These are phyloP conservation scores for Petunia hybrid DNA, from an alignment of 305 asterid genomes.

Conservation along the genomic window DNA sequence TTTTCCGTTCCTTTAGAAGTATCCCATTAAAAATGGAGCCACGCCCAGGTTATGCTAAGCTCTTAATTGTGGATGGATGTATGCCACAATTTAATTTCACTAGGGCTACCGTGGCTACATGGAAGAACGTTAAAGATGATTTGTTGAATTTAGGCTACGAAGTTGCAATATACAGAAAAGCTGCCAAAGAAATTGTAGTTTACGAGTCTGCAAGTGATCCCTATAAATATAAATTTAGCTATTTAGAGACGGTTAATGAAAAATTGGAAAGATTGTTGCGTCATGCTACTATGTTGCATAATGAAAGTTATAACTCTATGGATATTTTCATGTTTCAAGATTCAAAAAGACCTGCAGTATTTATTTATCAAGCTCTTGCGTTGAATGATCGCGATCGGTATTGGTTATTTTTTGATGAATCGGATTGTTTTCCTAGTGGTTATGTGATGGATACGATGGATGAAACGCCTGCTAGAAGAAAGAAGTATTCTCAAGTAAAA, in stretches of 20 bases:
- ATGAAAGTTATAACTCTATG: not conserved
- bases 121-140: not conserved
- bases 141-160: not conserved
- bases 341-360: not conserved
- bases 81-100: not conserved
- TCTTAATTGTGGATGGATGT: not conserved
- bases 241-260: not conserved
- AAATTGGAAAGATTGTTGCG: not conserved
- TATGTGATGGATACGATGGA: too few species aligned
- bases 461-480: too few species aligned
- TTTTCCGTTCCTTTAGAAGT: not conserved
- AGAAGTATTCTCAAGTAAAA: too few species aligned
- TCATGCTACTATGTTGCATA: not conserved
- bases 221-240: not conserved
- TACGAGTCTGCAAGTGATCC: not conserved
- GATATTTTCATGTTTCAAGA: not conserved
- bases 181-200: not conserved
- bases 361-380: not conserved
- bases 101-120: not conserved
- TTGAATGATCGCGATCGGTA: conserved; percentile 15
- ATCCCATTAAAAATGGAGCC: not conserved
- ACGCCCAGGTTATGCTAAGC: not conserved
- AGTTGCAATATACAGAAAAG: not conserved
- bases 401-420: conserved; percentile 14
- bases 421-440: not conserved